Evolutionary conservation across 2,329 filamentous ascomycete genomes (phyloP), one percentile per base, ranked within the genome.

Genomic region (Thielaviopsis populi): DNA sequence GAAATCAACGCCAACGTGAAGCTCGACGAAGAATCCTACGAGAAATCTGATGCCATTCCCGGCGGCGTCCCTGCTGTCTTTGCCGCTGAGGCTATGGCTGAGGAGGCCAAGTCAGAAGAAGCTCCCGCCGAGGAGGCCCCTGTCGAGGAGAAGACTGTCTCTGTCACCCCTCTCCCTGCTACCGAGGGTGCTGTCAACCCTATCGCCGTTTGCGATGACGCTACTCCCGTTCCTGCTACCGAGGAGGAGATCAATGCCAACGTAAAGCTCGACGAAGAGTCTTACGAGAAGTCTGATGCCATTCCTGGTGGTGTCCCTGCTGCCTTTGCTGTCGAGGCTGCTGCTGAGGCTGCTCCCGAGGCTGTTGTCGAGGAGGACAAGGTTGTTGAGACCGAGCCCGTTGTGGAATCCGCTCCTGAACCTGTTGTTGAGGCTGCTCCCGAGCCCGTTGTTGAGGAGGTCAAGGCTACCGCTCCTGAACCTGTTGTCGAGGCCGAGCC

Each of bases 11-110:
- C 77, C 66, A 86, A 90, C 61, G 81, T 96, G 70, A 83, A 85
- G 70, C 81, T 89, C 22, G 91, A 96, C 73, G 82, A 90, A 73
- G 88, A 85, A 69, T 92, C 89, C 1, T 97, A 96, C 74, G 87
- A 95, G 73, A 88, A 88, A 74, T 84, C 85, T 68, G 87, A 87
- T 70, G 81, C 84, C 65, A 74, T 85, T 50, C 78, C 80, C 61
- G 81, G 80, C 68, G 70, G 77, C 53, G 75, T 78, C 6, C 82
- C 86, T n/a, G 87, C 89, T 71, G 86, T 88, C 11, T 85, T 84
- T 68, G 85, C 80, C 43, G 78, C 83, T 88, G 69, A 91, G 91
- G 81, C 82, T 81, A 65, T 41, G n/a, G 61, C 62, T 11, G 59
- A 81, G 67, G 88, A 91, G 69, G 94, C 94, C 81, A 83, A 82